Evolutionary conservation across 2,329 filamentous ascomycete genomes (phyloP).

Genomic region (Chaetomiaceae sp.): DNA sequence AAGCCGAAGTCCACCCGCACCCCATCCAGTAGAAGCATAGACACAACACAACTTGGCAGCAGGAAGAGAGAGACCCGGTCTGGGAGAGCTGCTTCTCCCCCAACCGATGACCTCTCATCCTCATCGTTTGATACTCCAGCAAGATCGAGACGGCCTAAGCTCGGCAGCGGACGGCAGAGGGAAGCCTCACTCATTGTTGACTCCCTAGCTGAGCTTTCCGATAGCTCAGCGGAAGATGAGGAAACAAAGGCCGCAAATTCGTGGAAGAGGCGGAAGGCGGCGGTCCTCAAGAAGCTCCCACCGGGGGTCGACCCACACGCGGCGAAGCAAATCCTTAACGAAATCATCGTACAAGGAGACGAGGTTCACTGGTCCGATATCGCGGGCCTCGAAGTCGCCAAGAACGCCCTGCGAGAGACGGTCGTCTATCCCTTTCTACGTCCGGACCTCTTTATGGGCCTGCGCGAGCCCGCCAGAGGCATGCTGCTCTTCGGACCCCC

Average conservation of each 20-base stretch:
- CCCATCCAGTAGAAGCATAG: slow-evolving; percentile 10
- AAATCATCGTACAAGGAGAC: slow-evolving; percentile 91
- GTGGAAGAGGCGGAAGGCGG: slow-evolving; percentile 58
- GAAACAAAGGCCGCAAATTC: slow-evolving; percentile 39
- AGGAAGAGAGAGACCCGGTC: slow-evolving; percentile 7
- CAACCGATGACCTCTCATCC: slow-evolving; percentile 17
- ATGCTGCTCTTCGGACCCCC: slow-evolving; percentile 96
- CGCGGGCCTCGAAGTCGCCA: slow-evolving; percentile 83
- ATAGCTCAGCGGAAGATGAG: slow-evolving; percentile 43
- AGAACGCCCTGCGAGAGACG: slow-evolving; percentile 86
- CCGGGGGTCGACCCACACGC: slow-evolving; percentile 75
- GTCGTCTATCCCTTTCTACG: slow-evolving; percentile 96
- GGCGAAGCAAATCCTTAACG: slow-evolving; percentile 89
- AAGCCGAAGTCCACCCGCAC: slow-evolving; percentile 8
- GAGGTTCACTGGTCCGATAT: slow-evolving; percentile 94
- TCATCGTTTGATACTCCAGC: slow-evolving; percentile 21
- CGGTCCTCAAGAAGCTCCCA: slow-evolving; percentile 72
- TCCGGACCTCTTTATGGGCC: slow-evolving; percentile 90
- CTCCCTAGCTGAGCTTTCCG: slow-evolving; percentile 29
- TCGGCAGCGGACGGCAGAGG: slow-evolving; percentile 27
- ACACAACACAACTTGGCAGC: not conserved
- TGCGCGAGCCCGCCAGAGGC: slow-evolving; percentile 87
- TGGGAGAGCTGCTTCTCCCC: slow-evolving; percentile 12
- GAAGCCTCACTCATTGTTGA: slow-evolving; percentile 35
- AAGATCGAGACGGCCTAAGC: slow-evolving; percentile 24